These are phyloP conservation scores for Rehmannia glutinosa DNA, from an alignment of 257 asterid species.

Conservation along the genomic window DNA sequence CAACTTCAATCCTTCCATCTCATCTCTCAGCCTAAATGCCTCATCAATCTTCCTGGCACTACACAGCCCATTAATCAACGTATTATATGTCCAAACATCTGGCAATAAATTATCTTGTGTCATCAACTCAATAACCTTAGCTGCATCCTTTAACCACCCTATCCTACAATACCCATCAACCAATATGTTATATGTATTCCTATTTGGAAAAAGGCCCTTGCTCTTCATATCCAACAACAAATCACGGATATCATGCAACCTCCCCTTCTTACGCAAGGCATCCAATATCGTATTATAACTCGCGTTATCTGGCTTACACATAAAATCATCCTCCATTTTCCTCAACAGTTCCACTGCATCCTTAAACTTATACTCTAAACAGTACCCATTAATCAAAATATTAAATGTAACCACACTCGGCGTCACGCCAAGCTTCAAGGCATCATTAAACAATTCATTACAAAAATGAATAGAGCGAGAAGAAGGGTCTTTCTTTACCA, in stretches of 20 bases:
- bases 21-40: slow-evolving; percentile 56
- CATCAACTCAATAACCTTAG: slow-evolving; percentile 65
- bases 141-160: slow-evolving; percentile 82
- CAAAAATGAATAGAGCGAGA: slow-evolving; percentile 41
- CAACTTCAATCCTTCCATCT: slow-evolving; percentile 62
- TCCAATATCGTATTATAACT: slow-evolving; percentile 67
- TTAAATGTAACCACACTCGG: slow-evolving; percentile 66
- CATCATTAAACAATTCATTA: slow-evolving; percentile 61
- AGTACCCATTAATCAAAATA: slow-evolving; percentile 64
- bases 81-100: slow-evolving; percentile 71
- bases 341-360: slow-evolving; percentile 53
- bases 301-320: slow-evolving; percentile 54
- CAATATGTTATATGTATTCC: slow-evolving; percentile 64
- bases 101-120: slow-evolving; percentile 50
- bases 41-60: slow-evolving; percentile 54
- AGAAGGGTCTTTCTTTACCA: slow-evolving; percentile 52
- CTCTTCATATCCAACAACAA: slow-evolving; percentile 66
- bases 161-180: slow-evolving; percentile 70
- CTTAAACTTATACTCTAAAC: slow-evolving; percentile 51
- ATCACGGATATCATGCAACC: slow-evolving; percentile 58
- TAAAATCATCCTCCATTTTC: slow-evolving; percentile 48
- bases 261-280: slow-evolving; percentile 68
- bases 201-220: slow-evolving; percentile 56
- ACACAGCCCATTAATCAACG: slow-evolving; percentile 66
- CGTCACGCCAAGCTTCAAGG: slow-evolving; percentile 46